These are phyloP conservation scores for Hordeum marinum DNA, from an alignment of 176 grass and related monocot genomes.

Conservation along the genomic window DNA sequence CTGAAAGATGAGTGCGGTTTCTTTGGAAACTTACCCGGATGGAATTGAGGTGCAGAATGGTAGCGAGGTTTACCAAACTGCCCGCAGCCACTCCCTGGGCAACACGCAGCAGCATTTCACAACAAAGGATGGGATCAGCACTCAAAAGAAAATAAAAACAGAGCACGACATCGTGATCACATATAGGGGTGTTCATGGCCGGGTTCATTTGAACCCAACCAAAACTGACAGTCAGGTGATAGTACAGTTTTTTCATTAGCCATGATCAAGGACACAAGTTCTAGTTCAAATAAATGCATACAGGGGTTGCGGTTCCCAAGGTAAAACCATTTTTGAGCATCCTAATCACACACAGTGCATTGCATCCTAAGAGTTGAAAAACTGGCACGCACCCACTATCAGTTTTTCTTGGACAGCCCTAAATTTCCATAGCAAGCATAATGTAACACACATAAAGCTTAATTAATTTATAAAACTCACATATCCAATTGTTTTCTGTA, in stretches of 20 bases:
- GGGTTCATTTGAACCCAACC: no score
- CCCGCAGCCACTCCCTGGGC: constrained; percentile 79
- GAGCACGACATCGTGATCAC: background rate
- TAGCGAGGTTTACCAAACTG: constrained; percentile 86
- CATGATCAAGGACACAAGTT: no score
- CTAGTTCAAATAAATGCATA: no score
- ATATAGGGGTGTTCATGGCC: no score
- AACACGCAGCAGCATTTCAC: constrained; percentile 26
- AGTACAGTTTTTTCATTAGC: no score
- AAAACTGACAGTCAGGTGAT: no score
- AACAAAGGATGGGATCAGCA: background rate
- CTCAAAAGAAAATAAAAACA: background rate
- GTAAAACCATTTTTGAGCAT: no score
- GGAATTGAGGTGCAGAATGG: constrained; percentile 81
- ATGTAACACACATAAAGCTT: background rate
- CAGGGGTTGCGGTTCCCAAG: no score
- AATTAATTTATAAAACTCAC: constrained; percentile 50
- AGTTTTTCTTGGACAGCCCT: constrained; percentile 3
- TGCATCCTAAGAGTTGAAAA: background rate
- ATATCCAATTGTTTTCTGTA: constrained; percentile 91
- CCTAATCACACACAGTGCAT: no score
- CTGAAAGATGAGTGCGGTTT: background rate
- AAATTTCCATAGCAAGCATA: background rate
- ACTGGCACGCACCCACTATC: background rate
- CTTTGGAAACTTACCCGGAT: constrained; percentile 57